Evolutionary conservation across 768 basidiomycete species (phyloP).

Genomic region (Russula sp.): DNA sequence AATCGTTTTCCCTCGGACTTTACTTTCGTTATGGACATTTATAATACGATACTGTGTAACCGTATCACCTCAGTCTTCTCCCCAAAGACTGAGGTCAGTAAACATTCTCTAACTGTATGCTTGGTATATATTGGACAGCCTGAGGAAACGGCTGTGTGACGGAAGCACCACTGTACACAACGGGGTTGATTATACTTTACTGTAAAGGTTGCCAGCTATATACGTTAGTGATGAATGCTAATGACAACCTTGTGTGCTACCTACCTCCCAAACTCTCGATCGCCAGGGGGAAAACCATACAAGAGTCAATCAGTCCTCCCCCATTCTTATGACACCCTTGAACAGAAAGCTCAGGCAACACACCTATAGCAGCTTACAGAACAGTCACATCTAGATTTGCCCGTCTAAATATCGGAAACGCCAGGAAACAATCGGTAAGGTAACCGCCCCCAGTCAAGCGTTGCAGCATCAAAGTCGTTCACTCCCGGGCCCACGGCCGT

Average conservation of each 20-base stretch:
- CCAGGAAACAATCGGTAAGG: conserved; percentile 30
- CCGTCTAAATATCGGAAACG: conserved; percentile 1
- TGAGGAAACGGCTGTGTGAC: not conserved
- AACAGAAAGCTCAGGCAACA: not conserved
- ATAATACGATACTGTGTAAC: no score
- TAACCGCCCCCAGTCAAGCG: conserved; percentile 25
- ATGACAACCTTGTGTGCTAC: no score
- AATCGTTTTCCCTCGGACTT: no score
- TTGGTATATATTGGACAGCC: no score
- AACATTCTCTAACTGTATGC: no score
- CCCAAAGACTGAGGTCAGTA: no score
- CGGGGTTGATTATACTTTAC: not conserved
- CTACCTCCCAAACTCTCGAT: not conserved
- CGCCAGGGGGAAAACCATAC: not conserved
- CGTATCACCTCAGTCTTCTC: no score
- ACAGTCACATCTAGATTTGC: conserved; percentile 2
- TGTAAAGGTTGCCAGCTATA: no score
- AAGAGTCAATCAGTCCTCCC: not conserved
- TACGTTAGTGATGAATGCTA: no score
- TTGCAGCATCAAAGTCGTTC: conserved; percentile 17
- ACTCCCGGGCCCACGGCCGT: conserved; percentile 12
- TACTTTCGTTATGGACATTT: no score
- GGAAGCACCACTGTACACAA: not conserved
- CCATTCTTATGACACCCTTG: not conserved
- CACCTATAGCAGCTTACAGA: not conserved